Conservation (phyloP, 805 yeast species). For the Wickerhamiella spandovensis region DNA sequence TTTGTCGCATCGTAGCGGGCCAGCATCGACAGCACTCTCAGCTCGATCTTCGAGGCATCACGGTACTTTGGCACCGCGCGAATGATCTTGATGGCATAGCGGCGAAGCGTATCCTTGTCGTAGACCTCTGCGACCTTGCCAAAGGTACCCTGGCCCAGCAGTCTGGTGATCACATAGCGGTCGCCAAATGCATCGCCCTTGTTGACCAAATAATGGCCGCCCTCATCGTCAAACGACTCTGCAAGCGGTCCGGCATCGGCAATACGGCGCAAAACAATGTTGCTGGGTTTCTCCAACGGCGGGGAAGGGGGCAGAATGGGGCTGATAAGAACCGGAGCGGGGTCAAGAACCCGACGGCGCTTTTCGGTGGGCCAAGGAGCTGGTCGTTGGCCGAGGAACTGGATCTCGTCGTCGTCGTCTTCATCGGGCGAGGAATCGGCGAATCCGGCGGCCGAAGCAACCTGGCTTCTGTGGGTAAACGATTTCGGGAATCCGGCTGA, state of each 20-base stretch:
- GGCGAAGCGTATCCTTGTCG: slow-evolving; percentile 44
- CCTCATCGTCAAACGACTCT: slow-evolving; percentile 14
- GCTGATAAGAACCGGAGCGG: not conserved
- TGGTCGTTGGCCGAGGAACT: slow-evolving; percentile 1
- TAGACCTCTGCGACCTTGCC: slow-evolving; percentile 81
- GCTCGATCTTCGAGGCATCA: slow-evolving; percentile 88
- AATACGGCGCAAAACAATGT: slow-evolving; percentile 15
- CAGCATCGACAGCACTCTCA: slow-evolving; percentile 64
- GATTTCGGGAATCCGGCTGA: not conserved
- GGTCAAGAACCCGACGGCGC: not conserved
- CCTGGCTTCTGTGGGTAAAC: not conserved
- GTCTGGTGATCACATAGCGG: slow-evolving; percentile 49
- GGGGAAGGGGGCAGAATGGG: slow-evolving; percentile 10
- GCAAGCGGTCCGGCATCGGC: slow-evolving; percentile 11
- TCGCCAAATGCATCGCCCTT: slow-evolving; percentile 36
- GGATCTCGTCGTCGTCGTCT: slow-evolving; percentile 2
- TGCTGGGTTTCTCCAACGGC: slow-evolving; percentile 13
- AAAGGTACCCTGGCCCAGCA: slow-evolving; percentile 86
- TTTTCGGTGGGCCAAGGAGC: not conserved
- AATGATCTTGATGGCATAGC: slow-evolving; percentile 85
- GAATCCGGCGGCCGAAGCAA: not conserved
- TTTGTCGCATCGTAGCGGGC: slow-evolving; percentile 57
- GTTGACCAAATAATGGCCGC: slow-evolving; percentile 25
- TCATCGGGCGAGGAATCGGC: not conserved
- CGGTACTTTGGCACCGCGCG: slow-evolving; percentile 86